Evolutionary conservation across 2,329 filamentous ascomycete genomes (phyloP), one percentile per base, ranked within the genome.

Genomic region (Chaetomium sp.): DNA sequence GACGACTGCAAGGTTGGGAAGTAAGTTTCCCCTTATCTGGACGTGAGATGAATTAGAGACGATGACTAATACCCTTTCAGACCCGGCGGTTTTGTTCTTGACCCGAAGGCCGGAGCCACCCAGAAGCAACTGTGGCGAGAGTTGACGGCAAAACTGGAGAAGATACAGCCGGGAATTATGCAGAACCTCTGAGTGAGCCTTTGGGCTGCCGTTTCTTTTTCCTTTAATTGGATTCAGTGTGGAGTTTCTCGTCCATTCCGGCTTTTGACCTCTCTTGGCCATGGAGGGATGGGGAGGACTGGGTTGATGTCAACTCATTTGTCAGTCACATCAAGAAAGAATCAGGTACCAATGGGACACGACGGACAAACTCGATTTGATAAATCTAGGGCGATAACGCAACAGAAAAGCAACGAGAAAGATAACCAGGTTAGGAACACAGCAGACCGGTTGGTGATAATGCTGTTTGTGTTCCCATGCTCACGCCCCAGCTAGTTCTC

Each of bases 51-150:
- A 35, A 35, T 12, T 4, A 23, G 21, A 21, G 9, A 4, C 9
- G n/a, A 12, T 9, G 42, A 29, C 54, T 54, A 29, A 51, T 13
- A 51, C 3, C 4, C 19, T 23, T 25, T 0, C 38, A 67, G 59
- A 13, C 58, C 62, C 5, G 65, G 60, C 0, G 56, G 55, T 5
- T 67, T 57, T 25, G 67, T 69, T 9, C 16, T 33, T 13, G 67
- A 63, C 47, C 35, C 31, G 7, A 63, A 69, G 45, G 63, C 60
- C 1, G 49, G 31, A 3, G 23, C 57, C 31, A 58, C 23, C 1
- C 67, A 69, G 47, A 55, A 61, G 58, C 49, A 65, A 65, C 61
- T 69, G 4, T 67, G 63, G 67, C 21, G 57, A 21, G 67, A 67
- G 60, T n/a, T 68, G 56, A 57, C 33, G 13, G 61, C 35, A 23